phyloP scores from a whole-genome alignment of 495 filamentous ascomycete genomes.

The Xanthoparmelia taractica region DNA sequence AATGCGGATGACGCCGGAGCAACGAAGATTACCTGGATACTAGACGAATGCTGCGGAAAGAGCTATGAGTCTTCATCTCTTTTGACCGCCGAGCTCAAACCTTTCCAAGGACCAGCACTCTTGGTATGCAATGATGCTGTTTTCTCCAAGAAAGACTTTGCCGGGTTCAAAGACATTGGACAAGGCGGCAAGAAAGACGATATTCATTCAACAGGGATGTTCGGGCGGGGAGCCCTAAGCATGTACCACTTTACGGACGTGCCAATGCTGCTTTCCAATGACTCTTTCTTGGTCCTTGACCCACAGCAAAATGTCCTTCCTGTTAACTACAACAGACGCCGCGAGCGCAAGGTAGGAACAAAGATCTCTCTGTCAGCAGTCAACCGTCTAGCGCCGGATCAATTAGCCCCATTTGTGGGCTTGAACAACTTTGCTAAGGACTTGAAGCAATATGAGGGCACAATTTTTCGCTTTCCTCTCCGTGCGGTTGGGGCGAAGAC shows the following conservation, averaged over 20 bases:
- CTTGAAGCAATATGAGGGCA: conserved; percentile 32
- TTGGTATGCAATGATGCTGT: conserved; percentile 35
- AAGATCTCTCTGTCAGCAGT: conserved; percentile 21
- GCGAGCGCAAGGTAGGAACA: conserved; percentile 24
- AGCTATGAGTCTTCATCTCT: conserved; percentile 18
- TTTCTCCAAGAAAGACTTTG: conserved; percentile 34
- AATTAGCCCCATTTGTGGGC: conserved; percentile 37
- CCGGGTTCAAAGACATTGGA: conserved; percentile 35
- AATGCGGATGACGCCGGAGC: conserved; percentile 39
- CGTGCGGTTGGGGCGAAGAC: conserved; percentile 13
- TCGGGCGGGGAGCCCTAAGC: conserved; percentile 37
- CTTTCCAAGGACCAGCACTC: conserved; percentile 34
- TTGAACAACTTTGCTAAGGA: conserved; percentile 28
- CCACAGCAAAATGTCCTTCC: conserved; percentile 33
- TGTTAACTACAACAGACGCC: conserved; percentile 17
- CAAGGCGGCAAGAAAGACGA: conserved; percentile 35
- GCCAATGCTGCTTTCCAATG: conserved; percentile 36
- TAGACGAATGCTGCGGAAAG: conserved; percentile 26
- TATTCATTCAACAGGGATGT: conserved; percentile 33
- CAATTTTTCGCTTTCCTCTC: conserved; percentile 38
- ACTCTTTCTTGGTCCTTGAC: conserved; percentile 35
- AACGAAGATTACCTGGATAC: conserved; percentile 32
- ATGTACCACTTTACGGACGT: conserved; percentile 43
- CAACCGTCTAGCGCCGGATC: conserved; percentile 23
- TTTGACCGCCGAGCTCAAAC: conserved; percentile 26